A percentile compares a stretch with the other conserved stretches of the same genome.
phyloP scores from a whole-genome alignment of 257 asterid species.

The Anisodus acutangulus region DNA sequence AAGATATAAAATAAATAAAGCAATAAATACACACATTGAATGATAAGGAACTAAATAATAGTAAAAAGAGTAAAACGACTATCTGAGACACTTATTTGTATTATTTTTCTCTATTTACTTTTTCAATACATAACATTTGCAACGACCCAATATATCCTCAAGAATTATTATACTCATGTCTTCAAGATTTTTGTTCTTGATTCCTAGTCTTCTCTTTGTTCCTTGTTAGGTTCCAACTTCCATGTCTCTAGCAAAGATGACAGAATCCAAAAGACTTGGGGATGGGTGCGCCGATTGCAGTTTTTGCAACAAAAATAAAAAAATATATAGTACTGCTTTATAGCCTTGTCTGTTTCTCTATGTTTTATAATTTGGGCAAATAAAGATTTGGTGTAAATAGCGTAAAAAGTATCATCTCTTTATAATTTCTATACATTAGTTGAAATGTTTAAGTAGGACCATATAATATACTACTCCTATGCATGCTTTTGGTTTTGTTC shows the following conservation, averaged over 20 bases:
- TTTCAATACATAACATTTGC: background rate
- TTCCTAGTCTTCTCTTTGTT: background rate
- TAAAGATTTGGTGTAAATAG: background rate
- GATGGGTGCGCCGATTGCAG: slow-evolving; percentile 19
- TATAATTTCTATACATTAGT: slow-evolving; percentile 1
- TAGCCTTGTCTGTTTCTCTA: background rate
- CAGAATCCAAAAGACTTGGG: slow-evolving; percentile 6
- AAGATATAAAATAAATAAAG: too few relatives aligned
- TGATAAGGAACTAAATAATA: too few relatives aligned
- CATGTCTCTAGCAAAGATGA: slow-evolving; percentile 4
- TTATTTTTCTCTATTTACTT: background rate
- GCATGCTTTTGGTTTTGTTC: background rate
- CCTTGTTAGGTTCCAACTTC: background rate
- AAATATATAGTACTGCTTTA: background rate
- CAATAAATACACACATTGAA: too few relatives aligned
- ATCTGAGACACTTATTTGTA: background rate
- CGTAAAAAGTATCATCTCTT: background rate
- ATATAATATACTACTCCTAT: background rate
- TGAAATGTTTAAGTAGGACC: slow-evolving; percentile 18
- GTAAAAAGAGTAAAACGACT: background rate
- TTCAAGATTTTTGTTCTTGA: background rate
- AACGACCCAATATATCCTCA: background rate
- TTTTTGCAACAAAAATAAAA: background rate
- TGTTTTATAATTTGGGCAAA: background rate
- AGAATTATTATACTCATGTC: background rate